Conservation (phyloP, 2,329 filamentous ascomycete genomes). For the Aspergillus melleus region DNA sequence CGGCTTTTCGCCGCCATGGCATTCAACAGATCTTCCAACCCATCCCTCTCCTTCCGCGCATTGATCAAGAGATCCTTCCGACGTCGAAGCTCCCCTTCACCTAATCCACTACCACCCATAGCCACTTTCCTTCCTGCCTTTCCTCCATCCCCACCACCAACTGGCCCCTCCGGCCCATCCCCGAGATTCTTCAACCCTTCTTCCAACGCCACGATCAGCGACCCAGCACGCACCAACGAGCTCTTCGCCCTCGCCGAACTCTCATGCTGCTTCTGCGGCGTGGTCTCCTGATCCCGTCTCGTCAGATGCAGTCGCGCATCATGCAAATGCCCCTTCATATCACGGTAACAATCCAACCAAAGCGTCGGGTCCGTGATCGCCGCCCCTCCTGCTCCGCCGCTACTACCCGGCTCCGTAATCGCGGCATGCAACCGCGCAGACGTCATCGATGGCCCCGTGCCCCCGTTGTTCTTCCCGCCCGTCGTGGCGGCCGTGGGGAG, state of each 20-base stretch:
- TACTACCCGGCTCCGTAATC: constrained; percentile 39
- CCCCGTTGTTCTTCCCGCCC: constrained; percentile 16
- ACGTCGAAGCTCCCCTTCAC: constrained; percentile 62
- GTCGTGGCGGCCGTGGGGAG: constrained; percentile 48
- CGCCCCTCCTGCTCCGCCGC: constrained; percentile 17
- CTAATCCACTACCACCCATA: constrained; percentile 44
- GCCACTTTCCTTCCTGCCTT: constrained; percentile 1
- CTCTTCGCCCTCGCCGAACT: constrained; percentile 63
- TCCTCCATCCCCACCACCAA: constrained; percentile 18
- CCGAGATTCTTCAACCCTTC: constrained; percentile 51
- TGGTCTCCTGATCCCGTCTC: constrained; percentile 58
- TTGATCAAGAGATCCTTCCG: constrained; percentile 59
- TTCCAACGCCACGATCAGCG: constrained; percentile 57
- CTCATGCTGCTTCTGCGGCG: constrained; percentile 61
- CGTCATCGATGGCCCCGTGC: constrained; percentile 20
- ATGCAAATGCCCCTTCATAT: constrained; percentile 62
- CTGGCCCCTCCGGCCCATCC: constrained; percentile 27
- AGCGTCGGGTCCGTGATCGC: constrained; percentile 54
- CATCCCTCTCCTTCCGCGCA: constrained; percentile 62
- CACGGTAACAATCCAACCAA: constrained; percentile 63
- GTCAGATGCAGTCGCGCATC: constrained; percentile 61
- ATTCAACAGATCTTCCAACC: constrained; percentile 59
- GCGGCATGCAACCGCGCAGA: constrained; percentile 45
- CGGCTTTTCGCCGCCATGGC: constrained; percentile 56
- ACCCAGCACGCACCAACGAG: constrained; percentile 57